phyloP scores from a whole-genome alignment of 1,284 basidiomycete species.

The Phylloporus sp. region DNA sequence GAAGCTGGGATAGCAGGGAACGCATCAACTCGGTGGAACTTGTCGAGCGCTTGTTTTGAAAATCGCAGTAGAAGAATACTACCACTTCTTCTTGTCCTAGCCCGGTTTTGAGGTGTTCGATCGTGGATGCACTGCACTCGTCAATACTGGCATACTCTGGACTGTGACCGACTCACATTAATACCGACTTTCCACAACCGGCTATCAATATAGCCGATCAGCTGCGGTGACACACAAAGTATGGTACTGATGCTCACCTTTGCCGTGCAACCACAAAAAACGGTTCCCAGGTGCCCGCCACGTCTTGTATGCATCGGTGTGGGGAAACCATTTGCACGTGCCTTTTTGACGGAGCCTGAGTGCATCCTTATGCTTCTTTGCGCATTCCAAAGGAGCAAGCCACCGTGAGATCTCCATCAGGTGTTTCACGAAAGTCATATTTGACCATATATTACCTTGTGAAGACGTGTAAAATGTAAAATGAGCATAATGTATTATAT shows the following conservation, averaged over 20 bases:
- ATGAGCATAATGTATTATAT: too few species aligned
- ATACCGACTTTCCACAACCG: conserved; percentile 10
- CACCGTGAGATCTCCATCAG: conserved; percentile 3
- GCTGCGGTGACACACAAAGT: not conserved
- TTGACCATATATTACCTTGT: too few species aligned
- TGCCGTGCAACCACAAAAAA: conserved; percentile 8
- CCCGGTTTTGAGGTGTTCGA: conserved; percentile 3
- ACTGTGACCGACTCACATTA: not conserved
- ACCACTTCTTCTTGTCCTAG: conserved; percentile 1
- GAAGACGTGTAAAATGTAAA: too few species aligned
- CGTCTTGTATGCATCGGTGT: not conserved
- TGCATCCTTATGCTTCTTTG: conserved; percentile 6
- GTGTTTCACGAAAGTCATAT: too few species aligned
- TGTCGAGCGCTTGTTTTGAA: not conserved
- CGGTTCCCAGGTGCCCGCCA: conserved; percentile 4
- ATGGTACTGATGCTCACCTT: not conserved
- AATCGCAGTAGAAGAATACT: conserved; percentile 7
- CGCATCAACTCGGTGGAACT: not conserved
- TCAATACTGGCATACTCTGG: not conserved
- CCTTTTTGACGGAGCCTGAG: conserved; percentile 6
- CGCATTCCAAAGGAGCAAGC: conserved; percentile 6
- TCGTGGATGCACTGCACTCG: conserved; percentile 1
- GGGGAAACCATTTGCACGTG: conserved; percentile 4
- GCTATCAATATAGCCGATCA: not conserved
- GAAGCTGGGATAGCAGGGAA: conserved; percentile 1